Base-by-base conservation (phyloP, 148 eudicot genomes). In the Diospyros lotus region DNA sequence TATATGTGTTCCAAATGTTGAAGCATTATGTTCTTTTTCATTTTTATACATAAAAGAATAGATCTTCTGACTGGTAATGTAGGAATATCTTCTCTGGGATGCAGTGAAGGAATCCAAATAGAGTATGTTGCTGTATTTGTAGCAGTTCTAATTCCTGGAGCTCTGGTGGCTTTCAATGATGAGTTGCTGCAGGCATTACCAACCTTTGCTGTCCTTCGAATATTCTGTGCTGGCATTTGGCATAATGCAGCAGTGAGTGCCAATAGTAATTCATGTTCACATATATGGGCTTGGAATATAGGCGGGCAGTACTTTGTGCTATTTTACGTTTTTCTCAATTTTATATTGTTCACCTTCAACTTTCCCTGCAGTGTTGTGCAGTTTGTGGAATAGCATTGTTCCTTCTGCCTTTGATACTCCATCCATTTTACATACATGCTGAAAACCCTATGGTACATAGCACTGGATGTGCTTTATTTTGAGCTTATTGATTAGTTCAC, bases 141-240 rank as follows among this genome's bases (percentile, higher is more conserved):
- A 51, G 98, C 92, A n/a, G 83, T 84, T 80, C 73, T 92, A 44
- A 92, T 94, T 85, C 98, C 97, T 41, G 98, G 98, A 67, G 98
- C 97, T 58, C 68, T 94, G 78, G 96, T 94, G 78, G 98, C 97
- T 64, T 88, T 94, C 74, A 83, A 89, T 81, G 61, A 84, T 71
- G 96, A 91, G 74, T 64, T 84, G 62, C 76, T 94, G 74, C 80
- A 82, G 84, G 76, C 86, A 38, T 82, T 90, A 75, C 87, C 97
- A 39, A 83, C 82, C 64, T 71, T 79, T 64, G 75, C 90, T 76
- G 82, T 88, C 75, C 98, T 94, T 80, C 93, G 94, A 58, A 83
- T 94, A 80, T 94, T 90, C 78, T 87, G 93, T 92, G 98, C 98
- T 82, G 98, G 98, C 67, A 85, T 94, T 72, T 92, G 97, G 97